Percentiles rank a stretch among this genome's conserved stretches.
These are phyloP conservation scores for Diutina neorugosa DNA, from an alignment of 1,139 yeast genomes.

Conservation along the genomic window DNA sequence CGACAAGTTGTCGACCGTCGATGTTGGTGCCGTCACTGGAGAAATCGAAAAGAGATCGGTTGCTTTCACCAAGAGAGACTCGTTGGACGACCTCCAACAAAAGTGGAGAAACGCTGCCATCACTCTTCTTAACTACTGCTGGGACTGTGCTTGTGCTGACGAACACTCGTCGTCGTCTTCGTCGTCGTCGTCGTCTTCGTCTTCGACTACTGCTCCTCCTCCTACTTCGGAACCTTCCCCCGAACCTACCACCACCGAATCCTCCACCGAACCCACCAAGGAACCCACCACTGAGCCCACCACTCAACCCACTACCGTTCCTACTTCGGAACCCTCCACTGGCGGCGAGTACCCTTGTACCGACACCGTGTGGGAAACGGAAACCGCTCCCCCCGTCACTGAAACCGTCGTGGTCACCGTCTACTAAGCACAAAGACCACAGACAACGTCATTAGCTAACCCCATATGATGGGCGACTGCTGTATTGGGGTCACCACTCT, in stretches of 20 bases:
- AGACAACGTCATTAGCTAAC: not conserved
- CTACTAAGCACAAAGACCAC: too few relatives aligned
- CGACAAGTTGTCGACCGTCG: not conserved
- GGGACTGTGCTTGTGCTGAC: conserved; percentile 2
- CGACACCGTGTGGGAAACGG: not conserved
- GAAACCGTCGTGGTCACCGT: too few relatives aligned
- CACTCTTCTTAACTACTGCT: not conserved
- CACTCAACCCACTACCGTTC: not conserved
- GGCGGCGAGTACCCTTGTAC: not conserved
- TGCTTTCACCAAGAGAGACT: not conserved
- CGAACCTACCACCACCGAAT: not conserved
- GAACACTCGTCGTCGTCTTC: not conserved
- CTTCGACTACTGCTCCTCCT: not conserved
- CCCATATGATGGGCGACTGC: not conserved
- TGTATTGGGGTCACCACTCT: not conserved
- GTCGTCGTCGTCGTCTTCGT: not conserved
- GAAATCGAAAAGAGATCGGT: not conserved
- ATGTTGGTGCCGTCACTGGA: not conserved
- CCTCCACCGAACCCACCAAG: not conserved
- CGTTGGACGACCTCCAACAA: not conserved
- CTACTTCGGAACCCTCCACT: not conserved
- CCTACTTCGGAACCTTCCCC: not conserved
- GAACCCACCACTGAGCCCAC: not conserved
- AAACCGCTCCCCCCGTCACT: conserved; percentile 1
- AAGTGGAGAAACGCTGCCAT: not conserved